Evolutionary conservation across 2,329 filamentous ascomycete genomes (phyloP).

Genomic region (Pestalotiopsis sp.): DNA sequence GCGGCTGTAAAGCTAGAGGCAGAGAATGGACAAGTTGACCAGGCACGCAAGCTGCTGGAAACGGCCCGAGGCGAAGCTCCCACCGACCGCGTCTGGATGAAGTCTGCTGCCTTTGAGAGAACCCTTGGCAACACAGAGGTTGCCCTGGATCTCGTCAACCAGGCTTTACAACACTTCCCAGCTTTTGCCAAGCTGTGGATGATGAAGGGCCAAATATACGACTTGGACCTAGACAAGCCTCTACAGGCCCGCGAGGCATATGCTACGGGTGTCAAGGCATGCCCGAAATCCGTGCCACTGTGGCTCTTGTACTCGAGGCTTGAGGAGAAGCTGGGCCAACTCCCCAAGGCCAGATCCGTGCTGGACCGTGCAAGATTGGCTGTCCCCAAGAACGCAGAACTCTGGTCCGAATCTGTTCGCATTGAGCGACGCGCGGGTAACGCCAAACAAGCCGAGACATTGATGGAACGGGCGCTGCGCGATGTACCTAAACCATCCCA

Average conservation of each 20-base stretch:
- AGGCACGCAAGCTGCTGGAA: conserved; percentile 80
- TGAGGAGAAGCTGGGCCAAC: conserved; percentile 81
- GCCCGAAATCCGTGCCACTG: conserved; percentile 79
- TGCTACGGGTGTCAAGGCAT: conserved; percentile 83
- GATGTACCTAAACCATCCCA: conserved; percentile 76
- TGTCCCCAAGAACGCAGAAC: conserved; percentile 78
- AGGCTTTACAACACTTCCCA: conserved; percentile 86
- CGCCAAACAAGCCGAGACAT: conserved; percentile 78
- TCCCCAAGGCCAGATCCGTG: conserved; percentile 91
- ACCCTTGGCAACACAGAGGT: conserved; percentile 78
- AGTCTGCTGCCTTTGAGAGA: conserved; percentile 90
- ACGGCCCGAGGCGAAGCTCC: conserved; percentile 86
- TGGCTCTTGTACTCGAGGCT: conserved; percentile 89
- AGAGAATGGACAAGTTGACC: conserved; percentile 79
- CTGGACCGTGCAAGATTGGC: conserved; percentile 89
- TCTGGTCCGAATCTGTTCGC: conserved; percentile 94
- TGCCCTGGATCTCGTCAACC: conserved; percentile 84
- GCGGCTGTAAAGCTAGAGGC: conserved; percentile 96
- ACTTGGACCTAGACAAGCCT: conserved; percentile 71
- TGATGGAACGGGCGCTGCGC: conserved; percentile 93
- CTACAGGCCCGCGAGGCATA: conserved; percentile 90
- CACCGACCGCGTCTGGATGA: conserved; percentile 96
- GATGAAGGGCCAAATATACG: conserved; percentile 98
- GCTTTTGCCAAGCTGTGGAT: conserved; percentile 90
- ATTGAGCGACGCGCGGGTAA: conserved; percentile 90